These are phyloP conservation scores for Xylaria intraflava DNA, from an alignment of 495 filamentous ascomycete species.

Conservation along the genomic window DNA sequence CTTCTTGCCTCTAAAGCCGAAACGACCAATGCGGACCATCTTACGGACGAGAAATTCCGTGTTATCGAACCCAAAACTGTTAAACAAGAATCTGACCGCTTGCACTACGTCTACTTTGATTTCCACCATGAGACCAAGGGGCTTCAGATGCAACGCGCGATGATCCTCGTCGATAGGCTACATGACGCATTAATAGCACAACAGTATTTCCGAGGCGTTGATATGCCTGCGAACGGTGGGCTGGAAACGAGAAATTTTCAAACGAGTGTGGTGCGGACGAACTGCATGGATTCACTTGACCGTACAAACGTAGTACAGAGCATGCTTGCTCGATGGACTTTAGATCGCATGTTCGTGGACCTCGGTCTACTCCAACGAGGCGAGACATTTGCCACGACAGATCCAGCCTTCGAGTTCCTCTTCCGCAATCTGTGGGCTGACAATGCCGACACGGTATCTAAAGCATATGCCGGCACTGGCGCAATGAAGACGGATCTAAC, in stretches of 20 bases:
- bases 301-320: slow-evolving; percentile 96
- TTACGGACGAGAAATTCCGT: slow-evolving; percentile 73
- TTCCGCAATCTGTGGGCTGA: slow-evolving; percentile 98
- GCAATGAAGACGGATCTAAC: slow-evolving; percentile 97
- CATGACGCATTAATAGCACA: slow-evolving; percentile 63
- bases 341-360: slow-evolving; percentile 83
- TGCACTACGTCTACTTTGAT: slow-evolving; percentile 97
- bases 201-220: slow-evolving; percentile 87
- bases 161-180: slow-evolving; percentile 76
- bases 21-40: slow-evolving; percentile 46
- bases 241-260: slow-evolving; percentile 75
- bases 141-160: slow-evolving; percentile 84
- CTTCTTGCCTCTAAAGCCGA: slow-evolving; percentile 66
- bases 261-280: slow-evolving; percentile 84
- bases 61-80: slow-evolving; percentile 56
- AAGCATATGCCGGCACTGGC: slow-evolving; percentile 87
- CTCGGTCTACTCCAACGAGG: slow-evolving; percentile 66
- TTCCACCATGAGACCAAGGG: slow-evolving; percentile 97
- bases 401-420: slow-evolving; percentile 70
- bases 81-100: slow-evolving; percentile 61
- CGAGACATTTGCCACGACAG: slow-evolving; percentile 61
- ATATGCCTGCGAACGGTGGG: slow-evolving; percentile 68
- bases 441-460: slow-evolving; percentile 91
- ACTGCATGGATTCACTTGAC: slow-evolving; percentile 99
- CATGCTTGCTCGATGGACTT: slow-evolving; percentile 79